Percentiles rank a stretch among this genome's conserved stretches.
These are phyloP conservation scores for Claviceps humidiphila DNA, from an alignment of 2,329 filamentous ascomycete genomes.

Conservation along the genomic window DNA sequence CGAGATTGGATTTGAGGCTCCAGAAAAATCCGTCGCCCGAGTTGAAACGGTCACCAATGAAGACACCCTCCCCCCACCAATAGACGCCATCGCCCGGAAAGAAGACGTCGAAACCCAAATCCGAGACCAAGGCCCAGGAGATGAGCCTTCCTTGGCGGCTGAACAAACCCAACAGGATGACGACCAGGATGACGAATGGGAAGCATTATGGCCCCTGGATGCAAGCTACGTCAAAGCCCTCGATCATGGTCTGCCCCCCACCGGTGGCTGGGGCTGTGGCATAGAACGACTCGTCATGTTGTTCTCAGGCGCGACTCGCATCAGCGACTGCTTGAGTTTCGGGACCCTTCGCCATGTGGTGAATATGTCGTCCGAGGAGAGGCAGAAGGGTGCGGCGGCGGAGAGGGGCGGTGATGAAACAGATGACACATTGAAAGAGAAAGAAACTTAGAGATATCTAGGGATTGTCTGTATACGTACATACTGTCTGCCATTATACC, in stretches of 20 bases:
- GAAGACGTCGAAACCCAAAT: too few species aligned
- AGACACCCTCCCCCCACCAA: too few species aligned
- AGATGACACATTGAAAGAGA: neutral
- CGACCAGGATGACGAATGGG: slow-evolving; percentile 27
- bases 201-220: slow-evolving; percentile 40
- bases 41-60: too few species aligned
- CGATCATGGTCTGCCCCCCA: slow-evolving; percentile 85
- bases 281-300: slow-evolving; percentile 88
- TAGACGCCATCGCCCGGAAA: too few species aligned
- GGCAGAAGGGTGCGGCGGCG: slow-evolving; percentile 12
- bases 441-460: neutral
- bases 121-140: neutral
- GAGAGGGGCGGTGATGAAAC: neutral
- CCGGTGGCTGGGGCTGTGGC: slow-evolving; percentile 92
- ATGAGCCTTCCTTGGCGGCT: too few species aligned
- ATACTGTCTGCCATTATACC: neutral
- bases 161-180: slow-evolving; percentile 25
- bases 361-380: slow-evolving; percentile 28
- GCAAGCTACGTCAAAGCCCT: slow-evolving; percentile 75
- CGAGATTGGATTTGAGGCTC: slow-evolving; percentile 15
- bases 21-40: neutral
- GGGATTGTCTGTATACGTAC: neutral
- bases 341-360: slow-evolving; percentile 65
- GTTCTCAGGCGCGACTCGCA: slow-evolving; percentile 63
- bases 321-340: slow-evolving; percentile 79